Evolutionary conservation across 2,329 filamentous ascomycete species (phyloP).

Genomic region (Colletotrichum gloeosporioides): DNA sequence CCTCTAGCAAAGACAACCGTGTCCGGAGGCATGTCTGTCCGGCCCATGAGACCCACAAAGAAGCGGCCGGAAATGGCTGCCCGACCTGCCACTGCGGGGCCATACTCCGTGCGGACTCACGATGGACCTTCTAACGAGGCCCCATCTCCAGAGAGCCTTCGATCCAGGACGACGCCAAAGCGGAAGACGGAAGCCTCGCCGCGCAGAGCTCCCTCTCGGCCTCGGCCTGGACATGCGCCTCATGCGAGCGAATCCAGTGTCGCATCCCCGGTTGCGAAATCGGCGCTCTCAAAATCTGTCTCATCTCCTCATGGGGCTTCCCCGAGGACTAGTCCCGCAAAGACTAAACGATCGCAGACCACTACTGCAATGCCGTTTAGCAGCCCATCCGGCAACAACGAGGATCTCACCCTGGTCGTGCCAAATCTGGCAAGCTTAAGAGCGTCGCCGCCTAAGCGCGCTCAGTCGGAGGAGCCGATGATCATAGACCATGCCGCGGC

Average conservation of each 20-base stretch:
- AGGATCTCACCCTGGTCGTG: slow-evolving; percentile 59
- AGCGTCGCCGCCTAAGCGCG: slow-evolving; percentile 25
- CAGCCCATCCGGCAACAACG: slow-evolving; percentile 55
- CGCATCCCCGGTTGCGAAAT: slow-evolving; percentile 46
- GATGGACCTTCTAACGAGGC: slow-evolving; percentile 45
- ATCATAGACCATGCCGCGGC: slow-evolving; percentile 4
- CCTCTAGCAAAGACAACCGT: slow-evolving; percentile 46
- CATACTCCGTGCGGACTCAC: slow-evolving; percentile 67
- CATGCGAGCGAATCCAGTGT: slow-evolving; percentile 58
- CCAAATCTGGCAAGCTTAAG: slow-evolving; percentile 48
- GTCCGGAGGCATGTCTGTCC: slow-evolving; percentile 65
- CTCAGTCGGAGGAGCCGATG: background rate
- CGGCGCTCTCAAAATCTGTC: slow-evolving; percentile 10
- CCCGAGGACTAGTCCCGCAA: slow-evolving; percentile 46
- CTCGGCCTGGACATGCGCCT: slow-evolving; percentile 52
- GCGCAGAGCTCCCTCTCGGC: slow-evolving; percentile 51
- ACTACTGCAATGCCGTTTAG: slow-evolving; percentile 32
- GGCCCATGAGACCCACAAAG: slow-evolving; percentile 66
- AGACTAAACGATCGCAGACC: slow-evolving; percentile 37
- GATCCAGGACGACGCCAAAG: slow-evolving; percentile 56
- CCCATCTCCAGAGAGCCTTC: slow-evolving; percentile 52
- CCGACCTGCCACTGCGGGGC: slow-evolving; percentile 68
- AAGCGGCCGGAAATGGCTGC: slow-evolving; percentile 62
- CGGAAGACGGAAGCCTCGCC: slow-evolving; percentile 56
- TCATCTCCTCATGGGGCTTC: slow-evolving; percentile 33